Evolutionary conservation across 2,329 filamentous ascomycete genomes (phyloP), one percentile per base, ranked within the genome.

Genomic region (Elsinoe australis): DNA sequence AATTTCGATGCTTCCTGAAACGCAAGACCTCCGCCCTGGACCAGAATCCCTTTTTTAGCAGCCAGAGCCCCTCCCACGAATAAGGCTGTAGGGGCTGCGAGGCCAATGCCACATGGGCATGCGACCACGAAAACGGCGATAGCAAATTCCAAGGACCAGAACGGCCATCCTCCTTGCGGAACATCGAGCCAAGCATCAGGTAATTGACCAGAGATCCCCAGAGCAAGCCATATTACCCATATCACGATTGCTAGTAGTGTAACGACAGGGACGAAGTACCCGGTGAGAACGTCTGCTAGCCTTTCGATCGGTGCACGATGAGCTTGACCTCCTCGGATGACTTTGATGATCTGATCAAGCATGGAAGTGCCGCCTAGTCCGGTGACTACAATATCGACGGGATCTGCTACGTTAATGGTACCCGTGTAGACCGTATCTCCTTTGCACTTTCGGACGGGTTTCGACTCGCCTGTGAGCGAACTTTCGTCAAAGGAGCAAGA

Each of bases 401-500:
- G 74, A 0, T 72, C 63, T 4, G 73, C 80, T 58, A 83, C 82
- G 66, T 89, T 89, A 60, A 88, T 72, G 0, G 85, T 88, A 12
- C 85, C 85, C 0, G 83, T 78, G 56, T 75, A 88, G 2, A 88
- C 79, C 12, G 71, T 67, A 51, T 87, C 83, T 3, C 79, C 81
- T 2, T 68, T 56, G 0, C 42, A 53, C 65, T 89, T 89, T 58
- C 72, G 73, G 49, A 88, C 76, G 0, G 75, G 75, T 5, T 75
- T 74, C 10, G 84, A 84, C 65, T 89, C 85, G 45, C 85, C 85
- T 1, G 90, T 95, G 52, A 96, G 71, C 52, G 87, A 94, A 8
- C 87, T 89, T 63, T 96, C 90, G 59, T 95, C 87, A 58, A 95
- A 95, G 42, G n/a, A n/a, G n/a, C n/a, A n/a, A 71, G 63, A 75